Percentiles rank a stretch among this genome's conserved stretches.
phyloP scores from a whole-genome alignment of 148 eudicot genomes.

The Heliamphora exappendiculata region DNA sequence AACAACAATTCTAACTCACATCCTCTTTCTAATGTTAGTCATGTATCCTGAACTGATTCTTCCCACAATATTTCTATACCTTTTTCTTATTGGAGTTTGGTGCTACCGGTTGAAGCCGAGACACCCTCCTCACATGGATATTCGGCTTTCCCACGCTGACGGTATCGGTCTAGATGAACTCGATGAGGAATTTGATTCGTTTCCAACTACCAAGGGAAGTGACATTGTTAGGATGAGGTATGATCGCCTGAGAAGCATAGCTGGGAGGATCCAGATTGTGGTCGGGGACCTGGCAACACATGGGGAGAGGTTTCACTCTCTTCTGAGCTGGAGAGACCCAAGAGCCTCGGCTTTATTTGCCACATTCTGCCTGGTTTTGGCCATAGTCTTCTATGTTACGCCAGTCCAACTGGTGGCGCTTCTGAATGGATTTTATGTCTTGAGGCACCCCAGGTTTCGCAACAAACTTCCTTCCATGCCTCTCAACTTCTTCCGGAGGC shows the following conservation, averaged over 20 bases:
- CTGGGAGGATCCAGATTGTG: slow-evolving; percentile 51
- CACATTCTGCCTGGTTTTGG: slow-evolving; percentile 39
- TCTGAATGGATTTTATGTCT: slow-evolving; percentile 28
- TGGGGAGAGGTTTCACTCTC: slow-evolving; percentile 44
- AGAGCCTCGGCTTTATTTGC: slow-evolving; percentile 43
- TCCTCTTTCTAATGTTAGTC: slow-evolving; percentile 40
- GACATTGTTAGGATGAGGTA: slow-evolving; percentile 49
- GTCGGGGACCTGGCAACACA: slow-evolving; percentile 59
- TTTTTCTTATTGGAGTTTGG: slow-evolving; percentile 49
- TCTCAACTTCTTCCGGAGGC: slow-evolving; percentile 45
- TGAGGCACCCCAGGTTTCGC: slow-evolving; percentile 54
- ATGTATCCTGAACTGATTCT: slow-evolving; percentile 49
- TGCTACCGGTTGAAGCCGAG: slow-evolving; percentile 49
- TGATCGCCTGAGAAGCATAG: slow-evolving; percentile 50
- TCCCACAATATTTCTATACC: slow-evolving; percentile 48
- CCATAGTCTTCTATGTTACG: slow-evolving; percentile 40
- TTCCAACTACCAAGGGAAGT: slow-evolving; percentile 36
- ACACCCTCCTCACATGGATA: slow-evolving; percentile 59
- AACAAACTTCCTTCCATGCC: slow-evolving; percentile 43
- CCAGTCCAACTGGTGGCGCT: slow-evolving; percentile 44
- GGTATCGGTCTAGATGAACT: slow-evolving; percentile 42
- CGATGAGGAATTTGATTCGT: slow-evolving; percentile 50
- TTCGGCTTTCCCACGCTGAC: slow-evolving; percentile 50
- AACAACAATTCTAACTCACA: slow-evolving; percentile 44
- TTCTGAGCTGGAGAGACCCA: slow-evolving; percentile 55